Evolutionary conservation across 179 eudicot genomes (phyloP).

Genomic region (Spergularia azorica): DNA sequence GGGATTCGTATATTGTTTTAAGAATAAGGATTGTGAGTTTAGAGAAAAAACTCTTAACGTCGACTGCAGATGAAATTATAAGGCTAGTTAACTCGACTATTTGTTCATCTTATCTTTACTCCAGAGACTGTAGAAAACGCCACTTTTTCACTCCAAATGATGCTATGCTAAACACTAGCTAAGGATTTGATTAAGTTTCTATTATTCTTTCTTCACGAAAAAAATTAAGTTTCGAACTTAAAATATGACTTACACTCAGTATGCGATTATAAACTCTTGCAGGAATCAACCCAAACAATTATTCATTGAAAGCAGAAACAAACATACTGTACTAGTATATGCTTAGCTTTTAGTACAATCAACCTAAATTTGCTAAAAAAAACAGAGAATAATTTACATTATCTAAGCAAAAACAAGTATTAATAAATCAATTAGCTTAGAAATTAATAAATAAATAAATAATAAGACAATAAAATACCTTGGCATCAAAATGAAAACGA

Average conservation of each 20-base stretch:
- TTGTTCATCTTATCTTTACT: too few relatives aligned
- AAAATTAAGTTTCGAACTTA: too few relatives aligned
- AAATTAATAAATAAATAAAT: background rate
- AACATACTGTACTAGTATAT: background rate
- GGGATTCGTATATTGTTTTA: background rate
- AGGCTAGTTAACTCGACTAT: too few relatives aligned
- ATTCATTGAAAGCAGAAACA: background rate
- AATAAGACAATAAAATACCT: slow-evolving; percentile 26
- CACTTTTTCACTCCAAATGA: too few relatives aligned
- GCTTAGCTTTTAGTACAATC: slow-evolving; percentile 7
- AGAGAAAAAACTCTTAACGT: too few relatives aligned
- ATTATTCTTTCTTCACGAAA: too few relatives aligned
- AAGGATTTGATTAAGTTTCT: too few relatives aligned
- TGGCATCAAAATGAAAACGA: slow-evolving; percentile 70
- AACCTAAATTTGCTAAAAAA: slow-evolving; percentile 2
- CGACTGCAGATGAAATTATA: too few relatives aligned
- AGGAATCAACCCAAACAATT: background rate
- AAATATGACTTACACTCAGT: too few relatives aligned
- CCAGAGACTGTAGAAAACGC: too few relatives aligned
- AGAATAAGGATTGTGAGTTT: too few relatives aligned
- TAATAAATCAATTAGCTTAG: background rate
- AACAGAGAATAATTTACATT: background rate
- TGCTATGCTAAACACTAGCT: too few relatives aligned
- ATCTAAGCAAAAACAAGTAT: background rate
- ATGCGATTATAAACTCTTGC: background rate